Evolutionary conservation across 2,329 filamentous ascomycete species (phyloP).

Genomic region (Penicillium sp.): DNA sequence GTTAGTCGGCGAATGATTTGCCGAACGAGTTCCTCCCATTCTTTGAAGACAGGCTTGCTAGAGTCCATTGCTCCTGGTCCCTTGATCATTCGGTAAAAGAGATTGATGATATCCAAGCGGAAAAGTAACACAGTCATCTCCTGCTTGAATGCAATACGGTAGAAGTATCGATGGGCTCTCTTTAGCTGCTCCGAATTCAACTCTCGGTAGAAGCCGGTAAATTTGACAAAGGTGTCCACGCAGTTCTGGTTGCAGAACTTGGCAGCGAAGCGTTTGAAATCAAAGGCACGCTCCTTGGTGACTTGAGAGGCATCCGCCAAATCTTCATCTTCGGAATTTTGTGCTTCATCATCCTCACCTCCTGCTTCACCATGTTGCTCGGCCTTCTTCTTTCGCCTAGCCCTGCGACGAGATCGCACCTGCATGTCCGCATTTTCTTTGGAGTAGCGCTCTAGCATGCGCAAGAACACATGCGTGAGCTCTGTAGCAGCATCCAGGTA

Average conservation of each 20-base stretch:
- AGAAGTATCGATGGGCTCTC: slow-evolving; percentile 87
- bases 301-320: slow-evolving; percentile 63
- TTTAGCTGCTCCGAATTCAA: slow-evolving; percentile 76
- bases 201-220: slow-evolving; percentile 75
- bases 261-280: slow-evolving; percentile 76
- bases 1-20: slow-evolving; percentile 77
- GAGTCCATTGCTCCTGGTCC: slow-evolving; percentile 72
- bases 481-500: slow-evolving; percentile 92
- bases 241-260: slow-evolving; percentile 80
- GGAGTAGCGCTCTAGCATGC: slow-evolving; percentile 86
- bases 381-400: slow-evolving; percentile 57
- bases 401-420: slow-evolving; percentile 72
- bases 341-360: slow-evolving; percentile 54
- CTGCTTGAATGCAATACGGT: slow-evolving; percentile 90
- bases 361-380: slow-evolving; percentile 42
- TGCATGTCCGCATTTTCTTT: slow-evolving; percentile 95
- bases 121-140: slow-evolving; percentile 85
- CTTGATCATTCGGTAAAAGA: slow-evolving; percentile 88
- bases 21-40: slow-evolving; percentile 85
- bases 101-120: slow-evolving; percentile 79
- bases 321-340: slow-evolving; percentile 67
- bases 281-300: slow-evolving; percentile 82
- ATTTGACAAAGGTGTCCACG: slow-evolving; percentile 80
- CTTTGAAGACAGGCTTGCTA: slow-evolving; percentile 63
- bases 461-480: slow-evolving; percentile 82